These are phyloP conservation scores for Botrytis deweyae DNA, from an alignment of 2,329 filamentous ascomycete genomes.

Conservation along the genomic window DNA sequence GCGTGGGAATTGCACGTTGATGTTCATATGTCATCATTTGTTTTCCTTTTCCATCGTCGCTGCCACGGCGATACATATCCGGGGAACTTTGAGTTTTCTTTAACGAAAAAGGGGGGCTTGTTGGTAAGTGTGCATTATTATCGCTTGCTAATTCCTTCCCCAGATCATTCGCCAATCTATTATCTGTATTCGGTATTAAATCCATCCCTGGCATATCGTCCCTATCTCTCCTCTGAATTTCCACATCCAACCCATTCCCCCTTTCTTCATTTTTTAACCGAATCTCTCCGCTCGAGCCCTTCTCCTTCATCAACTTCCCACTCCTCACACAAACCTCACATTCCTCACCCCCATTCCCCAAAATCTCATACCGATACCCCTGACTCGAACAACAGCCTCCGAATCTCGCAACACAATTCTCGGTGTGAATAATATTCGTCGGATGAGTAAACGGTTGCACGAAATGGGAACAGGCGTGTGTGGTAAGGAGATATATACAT, in stretches of 20 bases:
- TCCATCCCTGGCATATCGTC: not conserved
- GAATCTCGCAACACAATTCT: not conserved
- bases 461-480: not conserved
- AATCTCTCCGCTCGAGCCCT: not conserved
- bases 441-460: not conserved
- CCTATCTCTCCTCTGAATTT: rapidly evolving
- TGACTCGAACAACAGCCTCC: not conserved
- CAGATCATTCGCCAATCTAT: not conserved
- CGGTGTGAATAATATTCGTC: not conserved
- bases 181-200: rapidly evolving
- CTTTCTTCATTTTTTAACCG: not conserved
- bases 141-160: rapidly evolving
- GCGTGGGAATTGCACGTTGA: not conserved
- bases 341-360: not conserved
- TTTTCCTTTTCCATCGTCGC: not conserved
- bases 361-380: constrained; percentile 1
- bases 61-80: rapidly evolving
- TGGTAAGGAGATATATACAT: not conserved
- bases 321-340: not conserved
- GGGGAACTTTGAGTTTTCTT: not conserved
- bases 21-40: not conserved
- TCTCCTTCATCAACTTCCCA: not conserved
- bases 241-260: not conserved
- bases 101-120: rapidly evolving
- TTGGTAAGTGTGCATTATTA: rapidly evolving